phyloP scores from a whole-genome alignment of 371 early-diverging fungal genomes.

The Mortierella sp. region DNA sequence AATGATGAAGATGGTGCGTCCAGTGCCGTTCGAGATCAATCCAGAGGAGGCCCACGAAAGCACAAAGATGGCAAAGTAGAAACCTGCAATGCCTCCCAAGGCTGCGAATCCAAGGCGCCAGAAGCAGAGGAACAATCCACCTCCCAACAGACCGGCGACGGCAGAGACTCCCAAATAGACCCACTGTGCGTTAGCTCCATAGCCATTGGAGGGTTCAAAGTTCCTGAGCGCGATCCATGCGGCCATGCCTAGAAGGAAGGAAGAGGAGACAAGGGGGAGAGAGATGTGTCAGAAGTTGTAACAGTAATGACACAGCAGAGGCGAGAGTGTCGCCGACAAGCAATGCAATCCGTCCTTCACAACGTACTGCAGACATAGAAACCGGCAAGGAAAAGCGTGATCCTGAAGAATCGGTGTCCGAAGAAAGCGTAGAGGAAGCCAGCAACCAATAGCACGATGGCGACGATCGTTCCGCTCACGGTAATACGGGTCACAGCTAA shows the following conservation, averaged over 20 bases:
- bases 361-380: constrained; percentile 62
- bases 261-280: background rate
- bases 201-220: constrained; percentile 58
- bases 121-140: constrained; percentile 63
- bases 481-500: constrained; percentile 55
- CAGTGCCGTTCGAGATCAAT: constrained; percentile 52
- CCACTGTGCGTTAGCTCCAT: constrained; percentile 59
- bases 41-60: constrained; percentile 63
- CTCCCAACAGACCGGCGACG: constrained; percentile 63
- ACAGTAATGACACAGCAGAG: too few relatives aligned
- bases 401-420: constrained; percentile 62
- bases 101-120: constrained; percentile 70
- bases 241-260: constrained; percentile 39
- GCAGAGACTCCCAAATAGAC: constrained; percentile 64
- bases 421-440: constrained; percentile 56
- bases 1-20: constrained; percentile 64
- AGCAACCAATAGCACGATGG: constrained; percentile 63
- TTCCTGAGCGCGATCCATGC: constrained; percentile 66
- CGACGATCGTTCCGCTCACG: constrained; percentile 59
- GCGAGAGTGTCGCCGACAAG: background rate
- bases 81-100: constrained; percentile 69
- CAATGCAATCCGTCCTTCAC: constrained; percentile 1
- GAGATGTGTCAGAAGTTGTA: background rate
- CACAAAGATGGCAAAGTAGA: constrained; percentile 65
- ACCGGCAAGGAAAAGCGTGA: constrained; percentile 69